A percentile compares a stretch with the other conserved stretches of the same genome.
Conservation (phyloP, 345 rosid species). For the Cardamine chenopodiifolia region DNA sequence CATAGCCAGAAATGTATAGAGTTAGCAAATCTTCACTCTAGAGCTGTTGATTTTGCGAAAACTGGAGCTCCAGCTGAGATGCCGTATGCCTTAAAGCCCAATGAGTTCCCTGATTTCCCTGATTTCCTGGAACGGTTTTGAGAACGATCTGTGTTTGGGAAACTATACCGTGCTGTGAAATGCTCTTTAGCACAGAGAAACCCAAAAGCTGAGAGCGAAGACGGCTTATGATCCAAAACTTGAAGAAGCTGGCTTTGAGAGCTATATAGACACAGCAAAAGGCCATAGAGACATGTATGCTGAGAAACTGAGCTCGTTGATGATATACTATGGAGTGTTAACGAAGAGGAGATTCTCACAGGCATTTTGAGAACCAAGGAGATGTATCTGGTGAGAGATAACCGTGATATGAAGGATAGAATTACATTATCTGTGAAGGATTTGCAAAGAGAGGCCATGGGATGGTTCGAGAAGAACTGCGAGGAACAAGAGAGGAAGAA, state of each 20-base stretch:
- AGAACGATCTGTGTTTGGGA: slow-evolving; percentile 66
- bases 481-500: slow-evolving; percentile 41
- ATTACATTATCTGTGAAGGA: slow-evolving; percentile 56
- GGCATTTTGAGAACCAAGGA: slow-evolving; percentile 67
- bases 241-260: slow-evolving; percentile 65
- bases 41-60: slow-evolving; percentile 95
- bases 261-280: slow-evolving; percentile 53
- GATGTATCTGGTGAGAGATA: slow-evolving; percentile 70
- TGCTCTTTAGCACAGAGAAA: slow-evolving; percentile 38
- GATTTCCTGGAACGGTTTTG: slow-evolving; percentile 86
- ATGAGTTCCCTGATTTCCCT: slow-evolving; percentile 86
- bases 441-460: slow-evolving; percentile 63
- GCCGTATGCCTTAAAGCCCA: slow-evolving; percentile 79
- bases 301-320: slow-evolving; percentile 63
- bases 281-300: slow-evolving; percentile 56
- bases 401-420: slow-evolving; percentile 80
- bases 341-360: slow-evolving; percentile 87
- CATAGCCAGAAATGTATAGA: slow-evolving; percentile 67
- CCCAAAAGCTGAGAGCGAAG: slow-evolving; percentile 44
- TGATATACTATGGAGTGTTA: slow-evolving; percentile 63
- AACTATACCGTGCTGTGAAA: slow-evolving; percentile 68
- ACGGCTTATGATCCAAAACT: slow-evolving; percentile 67
- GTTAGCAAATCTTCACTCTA: slow-evolving; percentile 87
- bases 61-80: slow-evolving; percentile 94
- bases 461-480: slow-evolving; percentile 71